Conservation (phyloP, 2,329 filamentous ascomycete genomes). For the Tolypocladium pustulatum region DNA sequence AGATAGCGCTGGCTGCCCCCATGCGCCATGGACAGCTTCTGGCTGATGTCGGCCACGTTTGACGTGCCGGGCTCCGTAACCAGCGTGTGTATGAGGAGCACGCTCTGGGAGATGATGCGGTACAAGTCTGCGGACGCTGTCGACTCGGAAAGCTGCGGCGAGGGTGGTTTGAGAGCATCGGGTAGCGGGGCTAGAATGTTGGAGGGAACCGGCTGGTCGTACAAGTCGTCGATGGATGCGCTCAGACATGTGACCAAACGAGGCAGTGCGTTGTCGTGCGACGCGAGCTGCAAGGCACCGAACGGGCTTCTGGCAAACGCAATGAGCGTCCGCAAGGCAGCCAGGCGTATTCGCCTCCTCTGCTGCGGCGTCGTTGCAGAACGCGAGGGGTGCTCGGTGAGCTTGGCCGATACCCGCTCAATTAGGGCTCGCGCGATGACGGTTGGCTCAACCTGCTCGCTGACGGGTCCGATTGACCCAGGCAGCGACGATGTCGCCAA, state of each 20-base stretch:
- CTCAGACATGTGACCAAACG: conserved; percentile 58
- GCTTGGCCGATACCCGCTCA: conserved; percentile 50
- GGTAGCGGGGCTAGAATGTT: conserved; percentile 23
- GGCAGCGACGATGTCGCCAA: conserved; percentile 55
- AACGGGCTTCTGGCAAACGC: conserved; percentile 52
- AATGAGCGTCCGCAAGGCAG: conserved; percentile 43
- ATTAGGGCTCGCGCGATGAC: conserved; percentile 39
- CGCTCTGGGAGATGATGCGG: conserved; percentile 35
- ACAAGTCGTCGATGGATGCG: conserved; percentile 62
- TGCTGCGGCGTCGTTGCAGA: conserved; percentile 22
- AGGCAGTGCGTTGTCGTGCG: conserved; percentile 60
- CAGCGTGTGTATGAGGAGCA: conserved; percentile 40
- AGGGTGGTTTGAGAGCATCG: conserved; percentile 1
- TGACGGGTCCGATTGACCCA: conserved; percentile 56
- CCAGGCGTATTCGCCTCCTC: conserved; percentile 32
- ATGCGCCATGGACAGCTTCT: conserved; percentile 58
- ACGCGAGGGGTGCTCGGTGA: conserved; percentile 42
- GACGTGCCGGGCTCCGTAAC: conserved; percentile 37
- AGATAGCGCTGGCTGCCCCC: conserved; percentile 76
- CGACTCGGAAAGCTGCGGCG: conserved; percentile 6
- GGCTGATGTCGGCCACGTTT: conserved; percentile 48
- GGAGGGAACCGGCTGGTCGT: conserved; percentile 40
- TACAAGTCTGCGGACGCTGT: conserved; percentile 22
- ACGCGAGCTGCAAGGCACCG: conserved; percentile 54
- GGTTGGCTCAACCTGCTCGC: conserved; percentile 29